Conservation (phyloP, 2,329 filamentous ascomycete species). For the Cercospora sojina region DNA sequence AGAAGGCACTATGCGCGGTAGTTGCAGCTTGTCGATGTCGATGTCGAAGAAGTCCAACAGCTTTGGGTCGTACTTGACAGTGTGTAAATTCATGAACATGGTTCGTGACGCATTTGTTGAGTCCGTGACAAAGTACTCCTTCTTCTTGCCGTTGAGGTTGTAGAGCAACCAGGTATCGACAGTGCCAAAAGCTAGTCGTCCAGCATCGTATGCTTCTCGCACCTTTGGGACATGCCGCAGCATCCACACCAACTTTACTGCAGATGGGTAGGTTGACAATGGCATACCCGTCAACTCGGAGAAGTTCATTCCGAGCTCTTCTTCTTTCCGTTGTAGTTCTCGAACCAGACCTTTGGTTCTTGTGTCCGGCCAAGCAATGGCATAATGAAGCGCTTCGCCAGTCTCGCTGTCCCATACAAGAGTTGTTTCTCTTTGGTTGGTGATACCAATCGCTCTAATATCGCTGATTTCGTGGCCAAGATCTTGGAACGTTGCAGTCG, state of each 20-base stretch:
- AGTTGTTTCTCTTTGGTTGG: slow-evolving; percentile 82
- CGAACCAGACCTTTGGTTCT: slow-evolving; percentile 73
- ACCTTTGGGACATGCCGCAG: slow-evolving; percentile 69
- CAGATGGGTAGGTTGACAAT: slow-evolving; percentile 83
- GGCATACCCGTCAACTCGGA: slow-evolving; percentile 72
- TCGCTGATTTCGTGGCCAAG: slow-evolving; percentile 65
- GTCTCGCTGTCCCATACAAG: slow-evolving; percentile 81
- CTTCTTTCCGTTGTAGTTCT: slow-evolving; percentile 67
- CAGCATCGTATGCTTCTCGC: slow-evolving; percentile 70
- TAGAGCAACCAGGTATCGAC: slow-evolving; percentile 87
- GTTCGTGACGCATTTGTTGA: slow-evolving; percentile 84
- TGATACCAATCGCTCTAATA: slow-evolving; percentile 79
- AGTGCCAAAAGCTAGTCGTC: slow-evolving; percentile 82
- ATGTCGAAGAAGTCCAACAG: slow-evolving; percentile 80
- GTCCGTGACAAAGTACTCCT: slow-evolving; percentile 75
- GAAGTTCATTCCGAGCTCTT: slow-evolving; percentile 63
- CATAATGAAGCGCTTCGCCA: slow-evolving; percentile 77
- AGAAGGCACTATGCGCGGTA: slow-evolving; percentile 80
- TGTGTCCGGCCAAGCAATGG: slow-evolving; percentile 89
- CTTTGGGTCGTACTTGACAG: slow-evolving; percentile 73
- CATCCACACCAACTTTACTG: slow-evolving; percentile 84
- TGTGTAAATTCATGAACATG: slow-evolving; percentile 91
- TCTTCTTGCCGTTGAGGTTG: slow-evolving; percentile 70
- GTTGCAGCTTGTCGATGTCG: slow-evolving; percentile 66
- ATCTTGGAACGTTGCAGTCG: slow-evolving; percentile 67